Base-by-base conservation (phyloP, 2,329 filamentous ascomycete genomes). In the Graphilbum sp. region DNA sequence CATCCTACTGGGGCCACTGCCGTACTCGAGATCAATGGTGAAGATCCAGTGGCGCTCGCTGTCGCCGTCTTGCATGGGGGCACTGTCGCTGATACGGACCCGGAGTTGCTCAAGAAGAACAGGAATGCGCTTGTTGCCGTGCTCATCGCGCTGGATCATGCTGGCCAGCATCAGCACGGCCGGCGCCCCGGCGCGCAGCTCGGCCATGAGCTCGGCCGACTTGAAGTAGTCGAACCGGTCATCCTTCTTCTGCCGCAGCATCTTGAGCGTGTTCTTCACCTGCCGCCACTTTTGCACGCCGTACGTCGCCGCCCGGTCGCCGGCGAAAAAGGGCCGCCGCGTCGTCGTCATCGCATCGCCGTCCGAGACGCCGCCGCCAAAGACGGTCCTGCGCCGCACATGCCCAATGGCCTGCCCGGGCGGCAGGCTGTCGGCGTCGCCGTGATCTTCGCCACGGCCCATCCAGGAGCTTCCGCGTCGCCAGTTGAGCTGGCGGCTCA, bases 61-160 rank as follows among this genome's bases (percentile, higher is more conserved):
- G 41, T 69, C 67, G 38, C 69, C 67, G 40, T 71, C 75, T 32
- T 81, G 75, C 43, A 76, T 71, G 11, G 75, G 74, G 11, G 66
- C 64, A 50, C 85, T 93, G 50, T 95, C 84, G 9, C 76, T 79
- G 42, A 98, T 81, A 41, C 72, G 75, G 42, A 98, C 69, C 55
- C 93, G 94, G 42, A 98, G 68, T 60, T 98, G 90, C 56, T 98
- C 90, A 7, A 98, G 69, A 4, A 98, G 71, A 38, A 98, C 86
- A 0, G 90, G 90, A 41, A 98, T 94, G 42, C 87, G 77, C 59
- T 84, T 90, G 58, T 93, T 90, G 35, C 88, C 86, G 50, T 95
- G 84, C 57, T 98, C 90, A 49, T 98, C 90, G 41, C 90, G 73
- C 59, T 96, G 90, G 49, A 96, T 90, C 83, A 96, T 95, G 52